phyloP scores from a whole-genome alignment of 2,329 filamentous ascomycete species.

The Exophiala bonariae region DNA sequence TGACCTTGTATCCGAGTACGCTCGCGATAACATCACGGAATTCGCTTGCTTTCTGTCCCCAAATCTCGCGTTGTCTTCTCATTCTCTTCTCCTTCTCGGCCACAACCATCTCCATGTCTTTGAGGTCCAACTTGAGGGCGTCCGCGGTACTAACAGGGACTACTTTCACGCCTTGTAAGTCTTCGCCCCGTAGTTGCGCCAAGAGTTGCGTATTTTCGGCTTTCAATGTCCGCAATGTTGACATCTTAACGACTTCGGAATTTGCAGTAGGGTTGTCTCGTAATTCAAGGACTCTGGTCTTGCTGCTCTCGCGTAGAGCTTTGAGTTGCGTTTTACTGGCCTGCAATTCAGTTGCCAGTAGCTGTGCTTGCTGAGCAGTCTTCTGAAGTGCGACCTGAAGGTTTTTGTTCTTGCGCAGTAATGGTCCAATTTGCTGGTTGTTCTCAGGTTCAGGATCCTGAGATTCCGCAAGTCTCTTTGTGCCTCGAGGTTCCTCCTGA shows the following conservation, averaged over 20 bases:
- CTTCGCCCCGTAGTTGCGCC: conserved; percentile 61
- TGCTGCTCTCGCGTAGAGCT: conserved; percentile 64
- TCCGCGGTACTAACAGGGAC: conserved; percentile 78
- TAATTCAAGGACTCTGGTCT: conserved; percentile 80
- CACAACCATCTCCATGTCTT: conserved; percentile 68
- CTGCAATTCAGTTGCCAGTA: conserved; percentile 74
- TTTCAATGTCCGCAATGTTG: conserved; percentile 73
- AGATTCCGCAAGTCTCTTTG: conserved; percentile 63
- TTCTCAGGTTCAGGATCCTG: conserved; percentile 44
- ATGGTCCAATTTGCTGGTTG: conserved; percentile 74
- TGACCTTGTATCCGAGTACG: conserved; percentile 89
- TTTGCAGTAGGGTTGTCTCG: conserved; percentile 90
- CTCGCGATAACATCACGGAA: conserved; percentile 94
- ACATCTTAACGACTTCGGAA: conserved; percentile 78
- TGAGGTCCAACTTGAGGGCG: conserved; percentile 72
- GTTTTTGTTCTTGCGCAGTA: conserved; percentile 83
- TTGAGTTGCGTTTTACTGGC: conserved; percentile 73
- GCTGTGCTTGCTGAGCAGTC: conserved; percentile 66
- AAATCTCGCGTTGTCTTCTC: conserved; percentile 86
- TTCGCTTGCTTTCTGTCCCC: conserved; percentile 84
- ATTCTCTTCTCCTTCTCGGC: conserved; percentile 76
- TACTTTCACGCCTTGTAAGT: conserved; percentile 52
- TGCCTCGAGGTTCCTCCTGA: conserved; percentile 46
- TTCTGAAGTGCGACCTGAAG: conserved; percentile 75
- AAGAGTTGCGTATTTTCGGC: conserved; percentile 84